Evolutionary conservation across 2,329 filamentous ascomycete genomes (phyloP), one percentile per base, ranked within the genome.

Genomic region (Pseudocercospora musae): DNA sequence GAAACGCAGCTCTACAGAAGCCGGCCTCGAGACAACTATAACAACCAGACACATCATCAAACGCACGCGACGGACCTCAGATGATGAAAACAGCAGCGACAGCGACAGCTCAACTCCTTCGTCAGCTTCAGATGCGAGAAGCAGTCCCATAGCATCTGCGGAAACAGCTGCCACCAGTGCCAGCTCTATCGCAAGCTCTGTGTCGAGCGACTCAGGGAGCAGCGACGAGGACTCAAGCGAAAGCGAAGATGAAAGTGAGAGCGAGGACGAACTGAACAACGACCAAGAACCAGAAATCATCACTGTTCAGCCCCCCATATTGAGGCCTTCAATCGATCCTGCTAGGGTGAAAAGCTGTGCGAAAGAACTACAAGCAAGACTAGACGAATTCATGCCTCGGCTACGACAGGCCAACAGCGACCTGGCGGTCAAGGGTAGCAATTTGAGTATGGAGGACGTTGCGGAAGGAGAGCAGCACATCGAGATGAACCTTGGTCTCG

Each of bases 401-500:
- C 29, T 76, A 23, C 69, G 66, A 15, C 67, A 69, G 21, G 73
- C 74, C 10, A 75, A 76, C 50, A 63, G 57, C n/a, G 57, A 70
- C 49, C 63, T 75, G 18, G 64, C 57, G 27, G 48, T 64, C 18
- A 65, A 65, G 15, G 71, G 70, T 7, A 57, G 61, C 11, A 67
- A 60, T n/a, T 37, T 67, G 20, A 72, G 61, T 58, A 70, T 76
- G 63, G 73, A 75, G 65, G 67, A 71, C 40, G 72, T 75, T 10
- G 67, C 67, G 29, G 74, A 75, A 1, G 70, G 63, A 4, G 70
- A 72, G 57, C 66, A 68, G 58, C 70, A 75, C 63, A 75, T 76
- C 53, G 74, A 75, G 67, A 75, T 76, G 73, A 66, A 73, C 49
- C 64, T 76, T 8, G 73, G 73, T 2, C 61, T 76, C 5, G 74